Conservation (phyloP, 2,329 filamentous ascomycete species). For the Metarhizium anisopliae region DNA sequence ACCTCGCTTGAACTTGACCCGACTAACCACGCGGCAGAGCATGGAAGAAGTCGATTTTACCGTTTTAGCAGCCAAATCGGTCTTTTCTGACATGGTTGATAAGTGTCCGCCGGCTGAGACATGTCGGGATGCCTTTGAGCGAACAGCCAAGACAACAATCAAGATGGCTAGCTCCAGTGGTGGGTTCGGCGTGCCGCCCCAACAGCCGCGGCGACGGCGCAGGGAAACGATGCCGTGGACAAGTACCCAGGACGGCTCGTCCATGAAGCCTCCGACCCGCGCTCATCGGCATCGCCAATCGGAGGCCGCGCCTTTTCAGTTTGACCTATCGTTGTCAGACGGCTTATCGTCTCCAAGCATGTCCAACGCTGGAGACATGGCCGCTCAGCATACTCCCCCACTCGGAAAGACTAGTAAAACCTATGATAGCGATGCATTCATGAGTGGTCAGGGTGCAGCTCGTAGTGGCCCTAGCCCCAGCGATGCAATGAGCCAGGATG, state of each 20-base stretch:
- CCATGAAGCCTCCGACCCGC: constrained; percentile 11
- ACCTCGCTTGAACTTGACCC: not conserved
- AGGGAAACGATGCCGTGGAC: constrained; percentile 22
- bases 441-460: constrained; percentile 18
- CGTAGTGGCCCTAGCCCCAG: constrained; percentile 22
- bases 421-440: constrained; percentile 23
- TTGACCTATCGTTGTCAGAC: constrained; percentile 29
- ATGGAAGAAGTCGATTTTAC: constrained; percentile 98
- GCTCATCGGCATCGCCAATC: constrained; percentile 18
- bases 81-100: constrained; percentile 82
- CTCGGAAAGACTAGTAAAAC: constrained; percentile 26
- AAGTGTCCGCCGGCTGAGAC: constrained; percentile 94
- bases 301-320: constrained; percentile 23
- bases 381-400: constrained; percentile 24
- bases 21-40: constrained; percentile 35
- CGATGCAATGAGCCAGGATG: constrained; percentile 20
- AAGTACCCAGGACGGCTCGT: constrained; percentile 17
- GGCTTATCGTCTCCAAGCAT: constrained; percentile 31
- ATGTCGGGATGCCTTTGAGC: constrained; percentile 87
- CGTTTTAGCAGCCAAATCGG: constrained; percentile 83
- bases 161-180: constrained; percentile 88
- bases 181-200: constrained; percentile 53
- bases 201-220: constrained; percentile 18
- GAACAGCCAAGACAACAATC: constrained; percentile 90
- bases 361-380: constrained; percentile 26